Evolutionary conservation across 2,329 filamentous ascomycete species (phyloP), one percentile per base, ranked within the genome.

Genomic region (Arthrobotrys sinensis): DNA sequence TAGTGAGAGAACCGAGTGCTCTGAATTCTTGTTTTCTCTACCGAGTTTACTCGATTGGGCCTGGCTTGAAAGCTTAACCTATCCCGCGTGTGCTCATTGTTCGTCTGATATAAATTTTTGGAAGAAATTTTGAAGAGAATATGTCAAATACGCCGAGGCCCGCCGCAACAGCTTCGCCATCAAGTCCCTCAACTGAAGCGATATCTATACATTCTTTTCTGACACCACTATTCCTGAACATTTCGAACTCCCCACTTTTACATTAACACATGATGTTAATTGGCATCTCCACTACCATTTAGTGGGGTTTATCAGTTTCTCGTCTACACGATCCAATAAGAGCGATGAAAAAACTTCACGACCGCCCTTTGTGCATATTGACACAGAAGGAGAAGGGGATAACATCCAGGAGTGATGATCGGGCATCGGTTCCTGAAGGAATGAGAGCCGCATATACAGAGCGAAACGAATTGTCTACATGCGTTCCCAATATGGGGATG

Each of bases 21-120:
- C 34, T 43, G 14, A 53, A 52, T 65, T 46, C 67, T 45, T 63
- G 67, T 63, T 70, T 70, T 50, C 55, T 62, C 52, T n/a, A 21
- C 28, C 45, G 52, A 63, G 45, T 43, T 32, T 70, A 43, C 67
- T 21, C 34, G 55, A 70, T 70, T 21, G 3, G 34, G 67, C 16
- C 55, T 70, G 67, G 67, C 55, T 52, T 53, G 32, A 63, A 70
- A 70, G 67, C 67, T 70, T 70, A 63, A 48, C 43, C 14, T n/a
- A 21, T 53, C 38, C 66, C 28, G 43, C n/a, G 28, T 55, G 24
- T 19, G 52, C 34, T 63, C 45, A 11, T 40, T 38, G 34, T 62
- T 40, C 66, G 24, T 62, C 45, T 16, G 55, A 70, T 63, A 38
- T 60, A 24, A 48, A 16, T 34, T 50, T 50, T 60, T 60, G 53